These are phyloP conservation scores for Jaltomata sinuosa DNA, from an alignment of 257 asterid genomes.

Conservation along the genomic window DNA sequence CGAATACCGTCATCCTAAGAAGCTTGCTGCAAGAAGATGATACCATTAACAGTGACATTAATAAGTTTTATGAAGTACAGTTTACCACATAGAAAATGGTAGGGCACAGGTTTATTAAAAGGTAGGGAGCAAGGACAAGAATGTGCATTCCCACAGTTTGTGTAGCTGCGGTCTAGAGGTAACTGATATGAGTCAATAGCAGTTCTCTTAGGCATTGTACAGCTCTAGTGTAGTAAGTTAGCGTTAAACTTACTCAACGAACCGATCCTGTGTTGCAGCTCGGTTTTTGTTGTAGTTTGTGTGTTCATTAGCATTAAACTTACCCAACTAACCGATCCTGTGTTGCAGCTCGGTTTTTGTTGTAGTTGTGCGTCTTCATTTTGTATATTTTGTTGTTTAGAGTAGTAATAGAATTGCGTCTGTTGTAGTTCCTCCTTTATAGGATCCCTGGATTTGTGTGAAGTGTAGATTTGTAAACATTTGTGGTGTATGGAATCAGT, in stretches of 20 bases:
- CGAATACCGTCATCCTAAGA: neutral
- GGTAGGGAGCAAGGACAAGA: neutral
- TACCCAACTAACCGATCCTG: neutral
- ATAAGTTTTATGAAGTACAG: constrained; percentile 8
- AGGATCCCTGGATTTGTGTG: neutral
- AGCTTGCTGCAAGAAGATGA: neutral
- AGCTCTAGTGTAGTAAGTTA: constrained; percentile 5
- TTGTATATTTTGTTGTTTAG: neutral
- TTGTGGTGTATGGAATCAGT: neutral
- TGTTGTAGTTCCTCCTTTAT: neutral
- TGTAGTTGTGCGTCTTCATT: constrained; percentile 3
- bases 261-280: neutral
- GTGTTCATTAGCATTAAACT: constrained; percentile 6
- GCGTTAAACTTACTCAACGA: neutral
- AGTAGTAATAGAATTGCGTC: neutral
- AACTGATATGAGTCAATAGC: neutral
- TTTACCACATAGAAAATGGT: constrained; percentile 3
- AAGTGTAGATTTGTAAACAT: neutral
- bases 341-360: constrained; percentile 3
- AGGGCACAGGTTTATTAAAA: neutral
- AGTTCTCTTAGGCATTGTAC: constrained; percentile 8
- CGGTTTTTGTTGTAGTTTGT: constrained; percentile 2
- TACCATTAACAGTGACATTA: constrained; percentile 1
- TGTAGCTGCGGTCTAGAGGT: constrained; percentile 6
- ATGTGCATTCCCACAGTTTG: constrained; percentile 5